These are phyloP conservation scores for Suillus spraguei DNA, from an alignment of 768 basidiomycete species.

Conservation along the genomic window DNA sequence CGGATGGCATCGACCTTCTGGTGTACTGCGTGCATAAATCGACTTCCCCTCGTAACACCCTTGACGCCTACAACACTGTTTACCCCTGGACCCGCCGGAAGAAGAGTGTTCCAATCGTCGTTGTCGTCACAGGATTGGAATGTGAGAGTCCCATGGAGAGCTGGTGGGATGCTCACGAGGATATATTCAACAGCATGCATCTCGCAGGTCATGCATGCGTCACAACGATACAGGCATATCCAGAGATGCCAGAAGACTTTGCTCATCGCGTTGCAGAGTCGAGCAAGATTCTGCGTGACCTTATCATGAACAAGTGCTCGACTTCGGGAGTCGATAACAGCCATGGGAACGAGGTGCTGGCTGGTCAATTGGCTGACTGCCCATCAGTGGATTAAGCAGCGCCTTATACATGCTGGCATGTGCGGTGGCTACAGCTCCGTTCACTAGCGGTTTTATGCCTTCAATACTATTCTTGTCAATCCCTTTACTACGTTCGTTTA, in stretches of 20 bases:
- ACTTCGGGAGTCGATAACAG: neutral
- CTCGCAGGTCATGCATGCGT: constrained; percentile 42
- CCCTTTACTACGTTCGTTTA: too few species aligned
- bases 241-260: neutral
- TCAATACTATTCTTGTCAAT: too few species aligned
- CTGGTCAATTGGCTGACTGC: constrained; percentile 18
- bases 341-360: constrained; percentile 16
- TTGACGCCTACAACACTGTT: constrained; percentile 40
- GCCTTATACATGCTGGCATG: neutral
- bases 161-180: constrained; percentile 39
- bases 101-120: constrained; percentile 38
- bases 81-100: constrained; percentile 38
- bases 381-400: neutral
- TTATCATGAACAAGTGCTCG: constrained; percentile 27
- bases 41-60: constrained; percentile 27
- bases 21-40: constrained; percentile 39
- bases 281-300: constrained; percentile 21
- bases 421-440: too few species aligned
- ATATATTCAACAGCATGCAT: constrained; percentile 21
- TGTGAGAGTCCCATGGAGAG: constrained; percentile 25
- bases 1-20: constrained; percentile 30
- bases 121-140: constrained; percentile 43
- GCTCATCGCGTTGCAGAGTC: constrained; percentile 17
- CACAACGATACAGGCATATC: constrained; percentile 31
- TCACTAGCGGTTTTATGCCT: too few species aligned